These are phyloP conservation scores for Flaveria sonorensis DNA, from an alignment of 129 eudicot genomes.

Conservation along the genomic window DNA sequence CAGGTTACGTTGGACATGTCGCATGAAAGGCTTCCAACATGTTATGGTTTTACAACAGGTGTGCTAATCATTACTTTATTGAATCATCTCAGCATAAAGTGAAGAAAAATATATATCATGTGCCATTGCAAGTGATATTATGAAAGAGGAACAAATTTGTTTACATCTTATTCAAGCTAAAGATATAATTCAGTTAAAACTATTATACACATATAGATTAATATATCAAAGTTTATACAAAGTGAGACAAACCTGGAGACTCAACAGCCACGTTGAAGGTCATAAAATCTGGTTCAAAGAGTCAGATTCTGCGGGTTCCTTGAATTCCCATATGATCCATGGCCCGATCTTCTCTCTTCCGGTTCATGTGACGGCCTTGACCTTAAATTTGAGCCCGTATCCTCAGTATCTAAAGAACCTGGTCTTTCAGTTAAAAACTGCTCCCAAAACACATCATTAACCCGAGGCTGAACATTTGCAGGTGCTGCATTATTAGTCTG, in stretches of 20 bases:
- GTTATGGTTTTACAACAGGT: not conserved
- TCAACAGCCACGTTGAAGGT: not conserved
- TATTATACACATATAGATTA: slow-evolving; percentile 14
- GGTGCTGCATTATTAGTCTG: slow-evolving; percentile 40
- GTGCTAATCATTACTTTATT: not conserved
- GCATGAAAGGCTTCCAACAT: not conserved
- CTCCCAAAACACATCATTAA: slow-evolving; percentile 90
- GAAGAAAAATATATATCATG: not conserved
- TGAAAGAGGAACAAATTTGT: not conserved
- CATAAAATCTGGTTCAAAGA: slow-evolving; percentile 35
- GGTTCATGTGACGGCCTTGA: slow-evolving; percentile 50
- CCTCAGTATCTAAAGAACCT: slow-evolving; percentile 70
- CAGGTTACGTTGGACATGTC: too few species aligned
- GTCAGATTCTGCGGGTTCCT: slow-evolving; percentile 54
- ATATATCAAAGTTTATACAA: slow-evolving; percentile 20
- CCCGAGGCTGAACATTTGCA: slow-evolving; percentile 47
- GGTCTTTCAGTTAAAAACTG: slow-evolving; percentile 92
- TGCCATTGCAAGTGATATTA: not conserved
- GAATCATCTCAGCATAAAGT: not conserved
- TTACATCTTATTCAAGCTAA: slow-evolving; percentile 16
- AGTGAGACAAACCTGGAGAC: slow-evolving; percentile 18
- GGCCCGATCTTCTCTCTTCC: slow-evolving; percentile 48
- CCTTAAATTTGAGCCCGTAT: slow-evolving; percentile 58
- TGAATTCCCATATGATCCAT: slow-evolving; percentile 46
- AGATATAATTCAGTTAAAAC: not conserved